These are phyloP conservation scores for Monosporascus sp. DNA, from an alignment of 2,329 filamentous ascomycete species.

Conservation along the genomic window DNA sequence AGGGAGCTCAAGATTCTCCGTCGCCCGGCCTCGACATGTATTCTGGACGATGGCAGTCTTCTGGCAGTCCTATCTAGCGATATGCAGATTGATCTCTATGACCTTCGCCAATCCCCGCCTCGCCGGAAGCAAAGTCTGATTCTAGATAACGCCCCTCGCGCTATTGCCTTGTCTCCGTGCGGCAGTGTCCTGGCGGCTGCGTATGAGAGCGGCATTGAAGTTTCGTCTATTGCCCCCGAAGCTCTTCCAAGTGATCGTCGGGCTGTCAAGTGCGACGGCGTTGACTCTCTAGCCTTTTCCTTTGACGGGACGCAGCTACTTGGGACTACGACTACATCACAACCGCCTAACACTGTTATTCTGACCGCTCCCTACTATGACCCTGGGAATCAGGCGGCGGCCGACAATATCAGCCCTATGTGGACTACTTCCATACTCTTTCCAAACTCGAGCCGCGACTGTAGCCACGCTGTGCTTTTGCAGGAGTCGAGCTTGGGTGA, in stretches of 20 bases:
- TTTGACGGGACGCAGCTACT: slow-evolving; percentile 72
- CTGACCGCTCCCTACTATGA: slow-evolving; percentile 77
- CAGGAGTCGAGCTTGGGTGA: slow-evolving; percentile 57
- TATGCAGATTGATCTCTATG: slow-evolving; percentile 83
- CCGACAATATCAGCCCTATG: slow-evolving; percentile 65
- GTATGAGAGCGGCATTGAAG: slow-evolving; percentile 84
- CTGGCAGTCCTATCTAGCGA: slow-evolving; percentile 77
- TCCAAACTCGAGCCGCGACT: slow-evolving; percentile 72
- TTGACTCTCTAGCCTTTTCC: slow-evolving; percentile 71
- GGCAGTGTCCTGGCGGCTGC: slow-evolving; percentile 78
- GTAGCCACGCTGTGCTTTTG: slow-evolving; percentile 69
- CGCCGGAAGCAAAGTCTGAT: slow-evolving; percentile 69
- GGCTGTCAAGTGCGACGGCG: slow-evolving; percentile 71
- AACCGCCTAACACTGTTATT: slow-evolving; percentile 65
- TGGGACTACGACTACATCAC: slow-evolving; percentile 63
- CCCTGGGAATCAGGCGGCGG: slow-evolving; percentile 58
- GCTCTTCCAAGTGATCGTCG: slow-evolving; percentile 62
- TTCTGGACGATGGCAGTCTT: slow-evolving; percentile 70
- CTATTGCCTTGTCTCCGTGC: slow-evolving; percentile 75
- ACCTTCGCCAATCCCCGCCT: slow-evolving; percentile 58
- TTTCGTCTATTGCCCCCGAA: slow-evolving; percentile 65
- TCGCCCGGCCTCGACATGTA: slow-evolving; percentile 69
- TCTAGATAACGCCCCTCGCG: slow-evolving; percentile 70
- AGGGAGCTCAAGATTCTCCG: slow-evolving; percentile 76
- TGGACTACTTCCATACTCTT: slow-evolving; percentile 87